Percentiles rank a stretch among this genome's conserved stretches.
phyloP scores from a whole-genome alignment of 228 moss, liverwort and hornwort species.

The Sphagnum magellanicum region DNA sequence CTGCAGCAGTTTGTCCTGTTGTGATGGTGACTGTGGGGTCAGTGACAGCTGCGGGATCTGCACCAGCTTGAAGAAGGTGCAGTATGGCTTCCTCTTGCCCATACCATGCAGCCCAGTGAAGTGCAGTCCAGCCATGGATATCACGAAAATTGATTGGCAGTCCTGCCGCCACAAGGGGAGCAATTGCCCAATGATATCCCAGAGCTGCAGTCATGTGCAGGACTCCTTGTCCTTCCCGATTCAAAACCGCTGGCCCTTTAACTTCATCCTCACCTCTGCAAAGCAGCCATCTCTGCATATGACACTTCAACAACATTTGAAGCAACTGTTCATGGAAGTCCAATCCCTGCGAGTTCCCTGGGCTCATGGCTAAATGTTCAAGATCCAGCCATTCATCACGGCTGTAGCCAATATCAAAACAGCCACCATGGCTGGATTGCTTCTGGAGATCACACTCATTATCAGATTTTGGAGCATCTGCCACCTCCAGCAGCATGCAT shows the following conservation, averaged over 20 bases:
- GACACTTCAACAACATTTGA: conserved; percentile 35
- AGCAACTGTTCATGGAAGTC: conserved; percentile 32
- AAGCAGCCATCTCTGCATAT: conserved; percentile 47
- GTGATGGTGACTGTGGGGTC: conserved; percentile 51
- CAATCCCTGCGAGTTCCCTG: conserved; percentile 12
- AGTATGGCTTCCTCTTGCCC: conserved; percentile 49
- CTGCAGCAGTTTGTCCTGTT: conserved; percentile 56
- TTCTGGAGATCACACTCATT: neutral
- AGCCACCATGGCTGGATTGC: conserved; percentile 3
- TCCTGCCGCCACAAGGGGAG: conserved; percentile 49
- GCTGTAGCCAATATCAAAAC: conserved; percentile 16
- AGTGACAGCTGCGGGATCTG: conserved; percentile 47
- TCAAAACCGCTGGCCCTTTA: conserved; percentile 37
- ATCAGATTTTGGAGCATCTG: neutral
- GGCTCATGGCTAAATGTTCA: conserved; percentile 20
- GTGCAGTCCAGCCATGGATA: conserved; percentile 52
- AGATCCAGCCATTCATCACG: conserved; percentile 42
- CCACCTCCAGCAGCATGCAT: conserved; percentile 22
- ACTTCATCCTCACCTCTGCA: conserved; percentile 40
- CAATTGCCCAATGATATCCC: conserved; percentile 53
- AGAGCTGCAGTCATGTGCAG: conserved; percentile 57
- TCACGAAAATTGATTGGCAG: conserved; percentile 59
- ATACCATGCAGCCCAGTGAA: conserved; percentile 55
- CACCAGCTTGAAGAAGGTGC: conserved; percentile 31
- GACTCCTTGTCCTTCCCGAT: conserved; percentile 46